A percentile compares a stretch with the other conserved stretches of the same genome.
Evolutionary conservation across 2,329 filamentous ascomycete genomes (phyloP).

Genomic region (Ciborinia camelliae): DNA sequence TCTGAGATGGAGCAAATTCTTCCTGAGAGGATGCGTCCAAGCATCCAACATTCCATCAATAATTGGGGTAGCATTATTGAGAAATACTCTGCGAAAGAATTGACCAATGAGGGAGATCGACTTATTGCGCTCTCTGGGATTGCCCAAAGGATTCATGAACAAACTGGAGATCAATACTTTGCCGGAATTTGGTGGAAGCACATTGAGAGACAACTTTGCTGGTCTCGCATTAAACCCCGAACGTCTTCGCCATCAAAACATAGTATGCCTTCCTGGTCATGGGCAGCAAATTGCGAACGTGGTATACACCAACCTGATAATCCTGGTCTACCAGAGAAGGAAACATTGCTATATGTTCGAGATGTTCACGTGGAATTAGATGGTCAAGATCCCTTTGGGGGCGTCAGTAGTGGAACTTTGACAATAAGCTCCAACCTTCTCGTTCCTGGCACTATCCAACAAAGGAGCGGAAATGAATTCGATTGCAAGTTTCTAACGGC

Average conservation of each 20-base stretch:
- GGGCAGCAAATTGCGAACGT: neutral
- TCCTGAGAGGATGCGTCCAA: too few relatives aligned
- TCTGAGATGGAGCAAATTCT: too few relatives aligned
- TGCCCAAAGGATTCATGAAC: neutral
- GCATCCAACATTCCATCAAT: too few relatives aligned
- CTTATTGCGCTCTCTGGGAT: neutral
- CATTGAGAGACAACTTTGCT: neutral
- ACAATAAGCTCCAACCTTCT: neutral
- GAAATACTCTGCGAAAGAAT: neutral
- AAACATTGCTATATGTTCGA: neutral
- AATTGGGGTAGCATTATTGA: neutral
- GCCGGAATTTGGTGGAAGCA: neutral
- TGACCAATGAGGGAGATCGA: neutral
- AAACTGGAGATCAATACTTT: neutral
- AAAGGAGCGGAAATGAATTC: too few relatives aligned
- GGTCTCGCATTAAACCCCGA: neutral
- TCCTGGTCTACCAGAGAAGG: accelerated
- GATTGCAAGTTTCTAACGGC: too few relatives aligned
- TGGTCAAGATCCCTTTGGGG: neutral
- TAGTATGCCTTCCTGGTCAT: neutral
- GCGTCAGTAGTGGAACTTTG: neutral
- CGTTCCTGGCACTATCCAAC: neutral
- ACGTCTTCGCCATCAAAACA: neutral
- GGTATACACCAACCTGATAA: neutral
- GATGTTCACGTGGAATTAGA: neutral